Percentiles rank a stretch among this genome's conserved stretches.
phyloP scores from a whole-genome alignment of 2,329 filamentous ascomycete genomes.

The Cadophora gregata region DNA sequence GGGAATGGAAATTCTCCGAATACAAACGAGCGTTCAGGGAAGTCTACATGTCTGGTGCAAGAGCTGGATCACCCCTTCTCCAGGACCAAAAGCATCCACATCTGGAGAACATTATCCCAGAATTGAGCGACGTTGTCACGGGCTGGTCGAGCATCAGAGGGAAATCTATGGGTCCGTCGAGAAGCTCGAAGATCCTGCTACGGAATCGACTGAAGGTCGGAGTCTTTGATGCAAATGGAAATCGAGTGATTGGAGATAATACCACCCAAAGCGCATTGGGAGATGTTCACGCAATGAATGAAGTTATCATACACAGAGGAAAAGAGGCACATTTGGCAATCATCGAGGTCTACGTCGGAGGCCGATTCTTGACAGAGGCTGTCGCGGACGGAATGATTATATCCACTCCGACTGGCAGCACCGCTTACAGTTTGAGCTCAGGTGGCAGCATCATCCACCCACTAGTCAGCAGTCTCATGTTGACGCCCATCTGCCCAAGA shows the following conservation, averaged over 20 bases:
- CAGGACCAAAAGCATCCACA: constrained; percentile 43
- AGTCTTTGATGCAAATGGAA: constrained; percentile 74
- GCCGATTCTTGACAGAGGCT: constrained; percentile 88
- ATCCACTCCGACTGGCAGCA: constrained; percentile 91
- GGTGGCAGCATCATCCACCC: constrained; percentile 96
- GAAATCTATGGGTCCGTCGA: constrained; percentile 77
- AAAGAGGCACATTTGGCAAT: constrained; percentile 88
- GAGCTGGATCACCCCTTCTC: constrained; percentile 44
- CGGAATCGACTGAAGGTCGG: constrained; percentile 88
- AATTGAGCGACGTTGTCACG: constrained; percentile 46
- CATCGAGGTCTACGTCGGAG: constrained; percentile 89
- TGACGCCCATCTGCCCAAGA: constrained; percentile 93
- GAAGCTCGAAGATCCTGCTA: constrained; percentile 81
- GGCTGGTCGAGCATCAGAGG: constrained; percentile 78
- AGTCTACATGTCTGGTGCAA: constrained; percentile 82
- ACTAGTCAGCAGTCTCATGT: constrained; percentile 82
- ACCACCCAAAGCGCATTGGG: constrained; percentile 42
- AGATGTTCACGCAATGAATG: constrained; percentile 80
- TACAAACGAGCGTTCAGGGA: constrained; percentile 92
- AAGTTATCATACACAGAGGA: constrained; percentile 91
- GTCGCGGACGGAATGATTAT: constrained; percentile 96
- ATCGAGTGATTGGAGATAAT: constrained; percentile 55
- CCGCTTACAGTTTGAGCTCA: constrained; percentile 91
- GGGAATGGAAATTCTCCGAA: constrained; percentile 95
- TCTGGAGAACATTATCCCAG: constrained; percentile 30